phyloP scores from a whole-genome alignment of 2,329 filamentous ascomycete species.

The Fusarium sarcochroum region DNA sequence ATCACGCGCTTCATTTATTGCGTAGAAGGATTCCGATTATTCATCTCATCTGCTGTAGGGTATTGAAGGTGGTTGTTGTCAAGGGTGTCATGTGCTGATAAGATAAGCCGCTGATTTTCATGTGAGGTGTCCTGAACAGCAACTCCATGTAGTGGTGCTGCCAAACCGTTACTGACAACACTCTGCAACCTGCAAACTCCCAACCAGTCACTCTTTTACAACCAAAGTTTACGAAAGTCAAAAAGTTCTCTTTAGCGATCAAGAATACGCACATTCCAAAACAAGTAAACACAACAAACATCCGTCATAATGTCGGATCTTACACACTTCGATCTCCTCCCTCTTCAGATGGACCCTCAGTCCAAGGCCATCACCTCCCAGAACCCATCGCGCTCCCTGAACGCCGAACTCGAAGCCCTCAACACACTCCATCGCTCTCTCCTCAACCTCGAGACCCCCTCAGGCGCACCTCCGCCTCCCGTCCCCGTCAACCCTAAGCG shows the following conservation, averaged over 20 bases:
- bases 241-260: not conserved
- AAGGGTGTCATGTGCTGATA: slow-evolving; percentile 55
- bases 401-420: slow-evolving; percentile 77
- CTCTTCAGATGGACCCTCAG: slow-evolving; percentile 83
- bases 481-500: slow-evolving; percentile 95
- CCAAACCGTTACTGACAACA: slow-evolving; percentile 3
- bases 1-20: too few relatives aligned
- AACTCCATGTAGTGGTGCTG: slow-evolving; percentile 15
- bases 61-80: slow-evolving; percentile 20
- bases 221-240: not conserved
- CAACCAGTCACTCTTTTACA: slow-evolving; percentile 36
- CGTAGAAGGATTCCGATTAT: not conserved
- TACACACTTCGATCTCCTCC: slow-evolving; percentile 85
- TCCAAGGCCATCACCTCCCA: slow-evolving; percentile 78
- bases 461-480: slow-evolving; percentile 83
- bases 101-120: slow-evolving; percentile 52
- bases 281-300: not conserved
- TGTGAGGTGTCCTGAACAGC: slow-evolving; percentile 52
- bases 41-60: slow-evolving; percentile 27
- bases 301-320: slow-evolving; percentile 66
- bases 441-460: slow-evolving; percentile 67
- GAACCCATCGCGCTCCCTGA: slow-evolving; percentile 65
- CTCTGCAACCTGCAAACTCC: slow-evolving; percentile 24
- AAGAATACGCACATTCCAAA: not conserved
- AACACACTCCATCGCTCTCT: slow-evolving; percentile 85